Evolutionary conservation across 257 asterid genomes (phyloP).

Genomic region (Voacanga thouarsii): DNA sequence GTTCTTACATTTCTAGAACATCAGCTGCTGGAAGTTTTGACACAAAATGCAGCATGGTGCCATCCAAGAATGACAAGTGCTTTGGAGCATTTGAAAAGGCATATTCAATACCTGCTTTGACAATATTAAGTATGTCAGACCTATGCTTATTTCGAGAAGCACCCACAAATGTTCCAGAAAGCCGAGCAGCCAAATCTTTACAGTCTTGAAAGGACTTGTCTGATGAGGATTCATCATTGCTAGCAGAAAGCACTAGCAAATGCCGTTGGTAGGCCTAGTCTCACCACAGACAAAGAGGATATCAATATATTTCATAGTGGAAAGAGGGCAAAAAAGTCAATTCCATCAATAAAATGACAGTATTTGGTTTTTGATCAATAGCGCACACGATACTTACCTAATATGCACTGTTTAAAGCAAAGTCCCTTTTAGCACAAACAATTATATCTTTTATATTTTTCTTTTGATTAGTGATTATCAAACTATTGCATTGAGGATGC

Average conservation of each 20-base stretch:
- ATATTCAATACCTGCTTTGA: conserved; percentile 67
- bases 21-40: conserved; percentile 82
- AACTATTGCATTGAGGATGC: not conserved
- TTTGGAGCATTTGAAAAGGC: conserved; percentile 83
- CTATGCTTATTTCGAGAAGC: conserved; percentile 77
- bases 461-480: not conserved
- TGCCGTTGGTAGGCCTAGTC: conserved; percentile 68
- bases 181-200: conserved; percentile 76
- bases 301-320: not conserved
- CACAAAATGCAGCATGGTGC: conserved; percentile 72
- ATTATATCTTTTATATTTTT: not conserved
- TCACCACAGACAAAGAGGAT: conserved; percentile 20
- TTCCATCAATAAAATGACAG: not conserved
- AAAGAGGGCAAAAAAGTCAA: not conserved
- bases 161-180: conserved; percentile 76
- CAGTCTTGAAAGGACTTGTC: conserved; percentile 71
- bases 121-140: conserved; percentile 62
- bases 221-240: conserved; percentile 43
- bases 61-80: conserved; percentile 81
- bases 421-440: not conserved
- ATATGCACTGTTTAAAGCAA: not conserved
- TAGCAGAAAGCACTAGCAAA: conserved; percentile 43
- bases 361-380: not conserved
- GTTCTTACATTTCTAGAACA: conserved; percentile 76
- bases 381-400: not conserved